Conservation (phyloP, 352 stramenopile genomes). For the Phytophthora kernoviae region DNA sequence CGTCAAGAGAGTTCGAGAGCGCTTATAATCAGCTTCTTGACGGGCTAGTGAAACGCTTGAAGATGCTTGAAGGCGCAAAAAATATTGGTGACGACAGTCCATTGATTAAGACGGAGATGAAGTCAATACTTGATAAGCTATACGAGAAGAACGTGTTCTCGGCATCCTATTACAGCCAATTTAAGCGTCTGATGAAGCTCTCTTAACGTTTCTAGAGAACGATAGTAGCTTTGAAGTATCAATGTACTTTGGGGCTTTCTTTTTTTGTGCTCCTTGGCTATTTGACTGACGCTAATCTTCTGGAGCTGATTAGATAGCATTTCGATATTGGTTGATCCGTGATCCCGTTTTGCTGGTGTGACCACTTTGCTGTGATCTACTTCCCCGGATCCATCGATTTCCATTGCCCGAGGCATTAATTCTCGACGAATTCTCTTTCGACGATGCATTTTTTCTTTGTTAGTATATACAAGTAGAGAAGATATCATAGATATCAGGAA, state of each 20-base stretch:
- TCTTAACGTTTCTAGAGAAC: too few relatives aligned
- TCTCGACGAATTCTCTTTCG: not conserved
- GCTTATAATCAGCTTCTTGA: slow-evolving; percentile 6
- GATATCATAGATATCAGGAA: too few relatives aligned
- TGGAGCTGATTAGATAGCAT: slow-evolving; percentile 16
- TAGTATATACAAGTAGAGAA: not conserved
- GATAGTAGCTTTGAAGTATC: slow-evolving; percentile 10
- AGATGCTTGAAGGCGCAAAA: not conserved
- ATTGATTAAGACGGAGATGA: slow-evolving; percentile 4
- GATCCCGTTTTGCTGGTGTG: slow-evolving; percentile 3
- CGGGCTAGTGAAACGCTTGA: not conserved
- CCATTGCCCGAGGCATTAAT: slow-evolving; percentile 13
- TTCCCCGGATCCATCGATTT: slow-evolving; percentile 9
- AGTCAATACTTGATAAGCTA: slow-evolving; percentile 7
- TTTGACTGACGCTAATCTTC: slow-evolving; percentile 14
- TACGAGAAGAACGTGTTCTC: slow-evolving; percentile 9
- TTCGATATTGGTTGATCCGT: slow-evolving; percentile 15
- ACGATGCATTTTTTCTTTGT: too few relatives aligned
- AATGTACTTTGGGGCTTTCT: slow-evolving; percentile 9
- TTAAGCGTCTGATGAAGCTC: too few relatives aligned
- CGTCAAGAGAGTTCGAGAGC: slow-evolving; percentile 10
- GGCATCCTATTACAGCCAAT: slow-evolving; percentile 7
- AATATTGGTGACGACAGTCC: slow-evolving; percentile 5
- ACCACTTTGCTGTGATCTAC: not conserved
- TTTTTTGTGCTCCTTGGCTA: slow-evolving; percentile 8